Conservation (phyloP, 352 stramenopile species). For the Pythium volutum region DNA sequence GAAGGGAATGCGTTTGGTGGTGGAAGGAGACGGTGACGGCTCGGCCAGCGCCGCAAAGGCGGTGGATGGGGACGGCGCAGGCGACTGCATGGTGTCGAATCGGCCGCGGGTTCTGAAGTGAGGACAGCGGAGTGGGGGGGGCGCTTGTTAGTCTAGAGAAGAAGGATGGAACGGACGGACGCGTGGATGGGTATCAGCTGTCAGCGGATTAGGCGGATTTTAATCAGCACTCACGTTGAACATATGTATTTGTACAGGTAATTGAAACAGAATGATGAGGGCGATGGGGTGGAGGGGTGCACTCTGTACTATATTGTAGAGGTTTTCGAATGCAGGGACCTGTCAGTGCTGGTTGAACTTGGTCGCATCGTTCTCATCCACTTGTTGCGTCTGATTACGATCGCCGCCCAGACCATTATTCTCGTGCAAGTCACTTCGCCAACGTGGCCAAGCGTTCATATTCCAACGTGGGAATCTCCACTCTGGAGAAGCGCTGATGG, state of each 20-base stretch:
- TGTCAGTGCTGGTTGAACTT: not conserved
- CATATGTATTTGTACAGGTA: not conserved
- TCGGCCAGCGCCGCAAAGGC: conserved; percentile 1
- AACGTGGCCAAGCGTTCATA: too few species aligned
- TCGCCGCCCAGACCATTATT: not conserved
- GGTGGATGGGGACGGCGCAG: not conserved
- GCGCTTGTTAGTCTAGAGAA: too few species aligned
- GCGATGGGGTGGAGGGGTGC: not conserved
- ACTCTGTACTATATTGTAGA: not conserved
- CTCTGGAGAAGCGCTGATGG: too few species aligned
- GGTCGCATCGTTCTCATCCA: not conserved
- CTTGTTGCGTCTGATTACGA: not conserved
- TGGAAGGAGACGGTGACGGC: not conserved
- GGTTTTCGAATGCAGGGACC: not conserved
- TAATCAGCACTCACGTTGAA: not conserved
- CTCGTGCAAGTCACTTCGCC: not conserved
- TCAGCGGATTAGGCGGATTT: not conserved
- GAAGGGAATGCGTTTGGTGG: not conserved
- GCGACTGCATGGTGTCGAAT: not conserved
- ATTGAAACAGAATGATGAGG: not conserved
- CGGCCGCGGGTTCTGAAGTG: not conserved
- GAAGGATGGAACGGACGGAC: too few species aligned
- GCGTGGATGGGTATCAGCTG: too few species aligned
- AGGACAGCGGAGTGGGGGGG: not conserved
- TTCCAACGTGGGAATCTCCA: too few species aligned